phyloP scores from a whole-genome alignment of 192 early-diverging fungal species.

The Entomortierella beljakovae region DNA sequence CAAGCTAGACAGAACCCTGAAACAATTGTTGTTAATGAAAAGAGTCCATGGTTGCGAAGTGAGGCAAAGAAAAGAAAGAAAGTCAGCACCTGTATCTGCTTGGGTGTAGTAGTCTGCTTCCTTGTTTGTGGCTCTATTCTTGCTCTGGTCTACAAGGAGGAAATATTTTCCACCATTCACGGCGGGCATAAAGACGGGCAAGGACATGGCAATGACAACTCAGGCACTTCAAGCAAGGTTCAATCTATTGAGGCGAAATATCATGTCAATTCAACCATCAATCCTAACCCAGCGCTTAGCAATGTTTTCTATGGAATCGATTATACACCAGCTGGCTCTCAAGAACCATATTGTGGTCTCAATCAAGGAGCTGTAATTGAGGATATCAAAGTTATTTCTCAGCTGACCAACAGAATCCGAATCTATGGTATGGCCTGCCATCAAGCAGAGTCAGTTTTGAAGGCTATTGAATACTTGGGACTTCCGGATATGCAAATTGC shows the following conservation, averaged over 20 bases:
- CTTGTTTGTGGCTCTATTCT: slow-evolving; percentile 24
- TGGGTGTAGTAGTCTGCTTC: slow-evolving; percentile 29
- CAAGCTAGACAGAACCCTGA: neutral
- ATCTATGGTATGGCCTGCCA: slow-evolving; percentile 78
- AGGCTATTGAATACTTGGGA: slow-evolving; percentile 66
- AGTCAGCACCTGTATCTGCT: slow-evolving; percentile 32
- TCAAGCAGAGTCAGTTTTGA: slow-evolving; percentile 67
- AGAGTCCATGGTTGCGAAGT: slow-evolving; percentile 28
- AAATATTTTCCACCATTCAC: slow-evolving; percentile 6
- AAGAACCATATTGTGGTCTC: slow-evolving; percentile 63
- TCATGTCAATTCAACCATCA: slow-evolving; percentile 57
- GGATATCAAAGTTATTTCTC: slow-evolving; percentile 66
- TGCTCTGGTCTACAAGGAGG: slow-evolving; percentile 20
- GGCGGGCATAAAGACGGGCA: neutral
- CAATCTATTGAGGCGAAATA: slow-evolving; percentile 26
- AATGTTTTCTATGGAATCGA: slow-evolving; percentile 67
- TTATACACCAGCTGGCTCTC: slow-evolving; percentile 68
- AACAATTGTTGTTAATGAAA: slow-evolving; percentile 8
- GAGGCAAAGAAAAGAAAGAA: slow-evolving; percentile 27
- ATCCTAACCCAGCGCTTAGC: slow-evolving; percentile 11
- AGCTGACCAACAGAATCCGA: slow-evolving; percentile 67
- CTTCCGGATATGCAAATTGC: slow-evolving; percentile 67
- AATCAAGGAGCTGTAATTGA: slow-evolving; percentile 68
- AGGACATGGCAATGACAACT: neutral
- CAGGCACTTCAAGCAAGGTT: neutral